phyloP scores from a whole-genome alignment of 2,329 filamentous ascomycete species.

The Aspergillus pseudoviridinutans region DNA sequence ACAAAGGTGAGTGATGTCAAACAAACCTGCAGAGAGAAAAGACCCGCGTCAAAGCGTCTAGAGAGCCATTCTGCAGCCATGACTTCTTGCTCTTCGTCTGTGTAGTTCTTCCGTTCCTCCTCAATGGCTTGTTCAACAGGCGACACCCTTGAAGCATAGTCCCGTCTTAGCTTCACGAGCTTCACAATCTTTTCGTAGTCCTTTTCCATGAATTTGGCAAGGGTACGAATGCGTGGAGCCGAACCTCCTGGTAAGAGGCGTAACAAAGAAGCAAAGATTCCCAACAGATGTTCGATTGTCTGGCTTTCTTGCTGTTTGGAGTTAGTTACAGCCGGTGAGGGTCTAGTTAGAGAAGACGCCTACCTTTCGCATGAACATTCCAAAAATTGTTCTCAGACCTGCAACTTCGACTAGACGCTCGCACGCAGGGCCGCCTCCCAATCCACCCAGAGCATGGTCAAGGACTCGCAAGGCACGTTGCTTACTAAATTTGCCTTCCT shows the following conservation, averaged over 20 bases:
- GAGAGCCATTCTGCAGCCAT: constrained; percentile 70
- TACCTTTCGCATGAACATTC: constrained; percentile 77
- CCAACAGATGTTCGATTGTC: constrained; percentile 73
- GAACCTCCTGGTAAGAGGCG: constrained; percentile 74
- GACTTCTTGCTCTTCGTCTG: constrained; percentile 57
- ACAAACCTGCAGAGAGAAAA: constrained; percentile 69
- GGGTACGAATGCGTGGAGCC: constrained; percentile 70
- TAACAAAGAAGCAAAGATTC: constrained; percentile 79
- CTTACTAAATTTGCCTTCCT: constrained; percentile 81
- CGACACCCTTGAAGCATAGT: constrained; percentile 62
- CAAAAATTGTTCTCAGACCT: constrained; percentile 80
- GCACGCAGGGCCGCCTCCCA: constrained; percentile 61
- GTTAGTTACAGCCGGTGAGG: constrained; percentile 13
- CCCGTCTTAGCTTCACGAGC: constrained; percentile 66
- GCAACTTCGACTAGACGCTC: constrained; percentile 74
- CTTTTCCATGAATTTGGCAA: constrained; percentile 95
- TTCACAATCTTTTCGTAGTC: constrained; percentile 80
- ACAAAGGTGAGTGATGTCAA: background rate
- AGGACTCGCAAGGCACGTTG: constrained; percentile 72
- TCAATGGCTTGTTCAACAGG: constrained; percentile 62
- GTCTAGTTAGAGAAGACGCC: background rate
- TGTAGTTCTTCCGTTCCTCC: constrained; percentile 52
- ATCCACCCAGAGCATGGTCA: constrained; percentile 71
- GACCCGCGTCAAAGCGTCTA: constrained; percentile 72
- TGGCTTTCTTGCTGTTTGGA: constrained; percentile 54